Evolutionary conservation across 2,329 filamentous ascomycete genomes (phyloP).

Genomic region (Ceratocystis alfenasii): DNA sequence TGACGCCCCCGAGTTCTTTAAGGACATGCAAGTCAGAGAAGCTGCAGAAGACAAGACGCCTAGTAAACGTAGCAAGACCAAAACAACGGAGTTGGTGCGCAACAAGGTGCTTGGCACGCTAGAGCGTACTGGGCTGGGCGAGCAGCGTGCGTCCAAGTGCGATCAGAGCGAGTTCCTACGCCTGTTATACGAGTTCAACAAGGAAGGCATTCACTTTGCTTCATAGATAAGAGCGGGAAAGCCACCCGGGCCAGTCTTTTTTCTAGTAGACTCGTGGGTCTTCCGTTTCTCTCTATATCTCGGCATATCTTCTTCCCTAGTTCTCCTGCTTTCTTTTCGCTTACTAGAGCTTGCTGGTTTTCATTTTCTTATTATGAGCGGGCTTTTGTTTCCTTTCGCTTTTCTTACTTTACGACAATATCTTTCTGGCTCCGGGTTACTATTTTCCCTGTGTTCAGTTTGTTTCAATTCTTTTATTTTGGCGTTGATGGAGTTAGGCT

Average conservation of each 20-base stretch:
- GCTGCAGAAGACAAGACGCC: conserved; percentile 44
- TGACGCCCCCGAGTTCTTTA: conserved; percentile 74
- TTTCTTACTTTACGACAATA: not conserved
- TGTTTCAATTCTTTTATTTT: conserved; percentile 62
- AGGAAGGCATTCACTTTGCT: conserved; percentile 81
- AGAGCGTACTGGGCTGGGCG: conserved; percentile 66
- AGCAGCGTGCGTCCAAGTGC: conserved; percentile 72
- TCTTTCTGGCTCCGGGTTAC: not conserved
- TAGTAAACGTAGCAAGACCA: conserved; percentile 63
- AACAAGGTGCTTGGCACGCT: conserved; percentile 79
- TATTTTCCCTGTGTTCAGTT: not conserved
- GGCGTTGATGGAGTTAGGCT: conserved; percentile 51
- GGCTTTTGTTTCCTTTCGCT: not conserved
- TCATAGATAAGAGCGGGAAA: conserved; percentile 23
- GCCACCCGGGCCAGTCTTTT: not conserved
- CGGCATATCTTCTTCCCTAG: not conserved
- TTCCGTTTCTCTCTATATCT: not conserved
- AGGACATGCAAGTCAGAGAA: conserved; percentile 40
- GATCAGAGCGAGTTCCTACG: conserved; percentile 88
- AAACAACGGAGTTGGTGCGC: conserved; percentile 67
- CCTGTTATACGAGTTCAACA: conserved; percentile 70
- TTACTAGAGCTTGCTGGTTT: not conserved
- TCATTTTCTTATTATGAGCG: conserved; percentile 8
- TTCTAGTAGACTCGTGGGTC: not conserved
- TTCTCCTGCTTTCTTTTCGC: not conserved